Evolutionary conservation across 345 rosid species (phyloP).

Genomic region (Zanthoxylum bungeanum): DNA sequence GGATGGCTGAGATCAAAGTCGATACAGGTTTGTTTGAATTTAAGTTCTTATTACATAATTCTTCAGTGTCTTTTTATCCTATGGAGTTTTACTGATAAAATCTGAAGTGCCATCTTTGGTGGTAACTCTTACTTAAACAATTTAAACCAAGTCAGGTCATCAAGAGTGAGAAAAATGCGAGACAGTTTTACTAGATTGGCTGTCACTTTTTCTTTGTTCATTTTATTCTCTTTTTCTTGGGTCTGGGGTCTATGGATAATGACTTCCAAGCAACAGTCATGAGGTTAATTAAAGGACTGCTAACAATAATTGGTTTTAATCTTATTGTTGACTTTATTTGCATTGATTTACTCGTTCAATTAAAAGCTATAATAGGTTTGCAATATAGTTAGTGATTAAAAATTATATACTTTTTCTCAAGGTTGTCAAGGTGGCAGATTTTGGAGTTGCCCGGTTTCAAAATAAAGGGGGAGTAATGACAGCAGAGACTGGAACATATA

Average conservation of each 20-base stretch:
- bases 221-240: neutral
- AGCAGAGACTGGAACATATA: constrained; percentile 79
- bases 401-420: constrained; percentile 24
- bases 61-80: neutral
- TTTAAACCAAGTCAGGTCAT: neutral
- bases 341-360: neutral
- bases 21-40: neutral
- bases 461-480: constrained; percentile 70
- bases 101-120: neutral
- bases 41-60: neutral
- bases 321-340: neutral
- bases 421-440: constrained; percentile 82
- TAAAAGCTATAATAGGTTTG: neutral
- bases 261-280: neutral
- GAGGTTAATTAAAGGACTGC: neutral
- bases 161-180: neutral
- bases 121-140: neutral
- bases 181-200: neutral
- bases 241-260: neutral
- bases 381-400: neutral
- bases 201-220: neutral
- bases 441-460: constrained; percentile 79
- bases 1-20: neutral
- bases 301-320: neutral
- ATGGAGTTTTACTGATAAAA: neutral